Conservation (phyloP, 2,329 filamentous ascomycete genomes). For the Ophiocordyceps robertsii region DNA sequence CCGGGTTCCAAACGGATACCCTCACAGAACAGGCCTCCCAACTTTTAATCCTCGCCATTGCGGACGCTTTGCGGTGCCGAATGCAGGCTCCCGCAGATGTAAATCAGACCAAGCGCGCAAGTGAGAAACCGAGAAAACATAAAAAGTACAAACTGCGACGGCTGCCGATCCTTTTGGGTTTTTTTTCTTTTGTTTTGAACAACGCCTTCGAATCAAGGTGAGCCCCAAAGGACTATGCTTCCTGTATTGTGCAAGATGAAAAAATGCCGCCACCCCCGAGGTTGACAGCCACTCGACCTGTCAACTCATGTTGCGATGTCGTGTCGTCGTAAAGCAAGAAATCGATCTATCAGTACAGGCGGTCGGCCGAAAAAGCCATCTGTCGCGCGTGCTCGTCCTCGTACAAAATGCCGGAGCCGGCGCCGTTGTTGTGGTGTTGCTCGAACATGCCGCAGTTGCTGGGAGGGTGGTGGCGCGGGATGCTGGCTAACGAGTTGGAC, state of each 20-base stretch:
- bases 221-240: neutral
- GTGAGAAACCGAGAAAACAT: too few relatives aligned
- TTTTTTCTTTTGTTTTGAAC: neutral
- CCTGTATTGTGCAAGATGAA: neutral
- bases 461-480: conserved; percentile 16
- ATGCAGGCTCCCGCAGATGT: too few relatives aligned
- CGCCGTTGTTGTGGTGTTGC: conserved; percentile 22
- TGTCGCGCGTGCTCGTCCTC: conserved; percentile 28
- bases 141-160: neutral
- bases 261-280: neutral
- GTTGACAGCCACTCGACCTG: neutral
- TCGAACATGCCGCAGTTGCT: conserved; percentile 31
- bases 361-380: conserved; percentile 27
- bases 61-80: neutral
- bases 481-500: conserved; percentile 12
- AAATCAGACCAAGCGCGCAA: too few relatives aligned
- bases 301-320: neutral
- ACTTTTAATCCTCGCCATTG: neutral
- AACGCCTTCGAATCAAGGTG: neutral
- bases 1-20: too few relatives aligned
- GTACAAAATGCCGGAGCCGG: conserved; percentile 23
- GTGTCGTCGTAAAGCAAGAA: neutral
- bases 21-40: neutral
- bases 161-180: neutral
- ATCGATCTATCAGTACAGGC: conserved; percentile 23